Base-by-base conservation (phyloP, 1,139 yeast genomes). In the Kurtzmaniella quercitrusa region DNA sequence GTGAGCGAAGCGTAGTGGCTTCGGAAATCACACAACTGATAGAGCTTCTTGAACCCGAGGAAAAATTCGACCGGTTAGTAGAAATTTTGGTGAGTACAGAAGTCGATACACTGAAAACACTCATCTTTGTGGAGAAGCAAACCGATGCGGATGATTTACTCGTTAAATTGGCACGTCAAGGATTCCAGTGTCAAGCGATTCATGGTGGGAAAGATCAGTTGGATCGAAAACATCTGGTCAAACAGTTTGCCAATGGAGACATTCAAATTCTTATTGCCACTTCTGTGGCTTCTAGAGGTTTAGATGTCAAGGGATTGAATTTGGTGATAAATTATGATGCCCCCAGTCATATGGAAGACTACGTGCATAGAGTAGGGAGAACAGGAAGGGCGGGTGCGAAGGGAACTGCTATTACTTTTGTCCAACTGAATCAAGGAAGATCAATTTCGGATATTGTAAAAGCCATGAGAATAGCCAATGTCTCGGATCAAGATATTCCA, bases 121-220 rank as follows among this genome's bases (percentile, higher is more conserved):
- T 93, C 34, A 74, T 93, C 2, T 93, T 93, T 61, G 96, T 89
- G 16, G 96, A 93, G 40, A 81, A 88, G 38, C 98, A 93, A 57
- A 82, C 82, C 20, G 71, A 78, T 34, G 95, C 95, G 6, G 98
- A 94, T 60, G 65, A 74, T 12, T 60, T 94, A 40, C 71, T 82
- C 39, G 75, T 77, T 14, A 76, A 76, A 45, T 65, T 93, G 8
- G 58, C 76, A n/a, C 64, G 70, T 0, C 65, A 77, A 28, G 84
- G 89, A 0, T 76, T 80, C 49, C 62, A 74, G 0, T 78, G 87
- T 12, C 70, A 80, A 47, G 76, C 93, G 0, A 77, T 93, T 5
- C 99, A 94, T 63, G 98, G 98, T 1, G 98, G 97, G 1, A 86
- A 88, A 55, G 94, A 88, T 33, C 95, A 91, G 53, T 67, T 76